Percentiles rank a stretch among this genome's conserved stretches.
Conservation (phyloP, 192 early-diverging fungal species). For the Backusella westeae region DNA sequence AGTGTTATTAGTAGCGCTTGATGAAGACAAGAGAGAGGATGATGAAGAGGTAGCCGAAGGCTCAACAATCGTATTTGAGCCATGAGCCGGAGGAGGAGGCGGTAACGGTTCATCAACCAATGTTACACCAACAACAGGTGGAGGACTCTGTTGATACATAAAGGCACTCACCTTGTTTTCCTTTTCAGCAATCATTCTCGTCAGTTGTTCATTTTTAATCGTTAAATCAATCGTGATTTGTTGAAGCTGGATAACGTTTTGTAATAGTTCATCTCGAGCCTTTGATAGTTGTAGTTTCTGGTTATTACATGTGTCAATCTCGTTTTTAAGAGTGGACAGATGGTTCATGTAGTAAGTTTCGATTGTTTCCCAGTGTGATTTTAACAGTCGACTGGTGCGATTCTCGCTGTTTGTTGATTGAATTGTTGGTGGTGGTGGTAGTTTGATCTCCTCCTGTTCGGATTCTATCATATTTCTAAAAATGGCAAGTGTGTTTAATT, state of each 20-base stretch:
- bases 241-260: background rate
- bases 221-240: slow-evolving; percentile 5
- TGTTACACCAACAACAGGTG: background rate
- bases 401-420: background rate
- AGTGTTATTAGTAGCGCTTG: background rate
- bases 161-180: slow-evolving; percentile 13
- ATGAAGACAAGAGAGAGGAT: background rate
- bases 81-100: background rate
- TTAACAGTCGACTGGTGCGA: background rate
- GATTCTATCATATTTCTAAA: background rate
- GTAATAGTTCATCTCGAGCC: background rate
- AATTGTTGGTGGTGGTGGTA: background rate
- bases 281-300: background rate
- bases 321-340: background rate
- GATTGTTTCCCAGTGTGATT: slow-evolving; percentile 8
- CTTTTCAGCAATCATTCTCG: slow-evolving; percentile 11
- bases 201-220: background rate
- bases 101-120: background rate
- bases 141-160: slow-evolving; percentile 6
- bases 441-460: background rate
- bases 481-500: background rate
- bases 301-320: background rate
- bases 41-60: background rate
- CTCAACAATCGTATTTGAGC: background rate
- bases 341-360: background rate